Base-by-base conservation (phyloP, 2,329 filamentous ascomycete species). In the Beauveria australis region DNA sequence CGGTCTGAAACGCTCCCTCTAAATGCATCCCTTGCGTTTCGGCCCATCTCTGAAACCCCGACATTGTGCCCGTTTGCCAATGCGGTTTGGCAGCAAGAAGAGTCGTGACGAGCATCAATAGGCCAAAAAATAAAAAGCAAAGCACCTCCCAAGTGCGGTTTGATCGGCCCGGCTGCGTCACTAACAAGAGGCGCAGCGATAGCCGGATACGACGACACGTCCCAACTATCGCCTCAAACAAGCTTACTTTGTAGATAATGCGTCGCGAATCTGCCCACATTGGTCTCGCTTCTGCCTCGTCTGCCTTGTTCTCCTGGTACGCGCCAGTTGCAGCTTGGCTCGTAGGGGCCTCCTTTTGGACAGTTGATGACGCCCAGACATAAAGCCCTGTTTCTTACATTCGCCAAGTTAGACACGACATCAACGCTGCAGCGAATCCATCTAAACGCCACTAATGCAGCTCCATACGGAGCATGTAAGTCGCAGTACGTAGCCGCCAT, bases 1-100 rank as follows among this genome's bases (percentile, higher is more conserved):
- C 3, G 10, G 44, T 22, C 47, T 59, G 55, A 59, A 59, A 59
- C 55, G 47, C 46, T 18, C 16, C 37, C 46, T 16, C 24, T 47
- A 57, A 57, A 56, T 26, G 28, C 55, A 43, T 51, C 47, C 46
- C 55, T 59, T 51, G 47, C 47, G 55, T 59, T 51, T 59, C 55
- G 55, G 55, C 55, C 46, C 55, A 59, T 51, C 55, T 52, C 47
- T 59, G 55, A 59, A 59, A 59, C 55, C 24, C 33, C 5, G 10
- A 37, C 33, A 37, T 16, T 37, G 33, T 16, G 14, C 33, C 37
- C 19, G 30, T 18, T 16, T 22, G n/a, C 9, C 51, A 3, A 16
- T 24, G 30, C 12, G 12, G n/a, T 26, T 26, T 33, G 30, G 28
- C n/a, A 16, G 41, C 10, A 43, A 14, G 7, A 16, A 41, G 12